Base-by-base conservation (phyloP, 257 asterid genomes). In the Scutellaria minor region DNA sequence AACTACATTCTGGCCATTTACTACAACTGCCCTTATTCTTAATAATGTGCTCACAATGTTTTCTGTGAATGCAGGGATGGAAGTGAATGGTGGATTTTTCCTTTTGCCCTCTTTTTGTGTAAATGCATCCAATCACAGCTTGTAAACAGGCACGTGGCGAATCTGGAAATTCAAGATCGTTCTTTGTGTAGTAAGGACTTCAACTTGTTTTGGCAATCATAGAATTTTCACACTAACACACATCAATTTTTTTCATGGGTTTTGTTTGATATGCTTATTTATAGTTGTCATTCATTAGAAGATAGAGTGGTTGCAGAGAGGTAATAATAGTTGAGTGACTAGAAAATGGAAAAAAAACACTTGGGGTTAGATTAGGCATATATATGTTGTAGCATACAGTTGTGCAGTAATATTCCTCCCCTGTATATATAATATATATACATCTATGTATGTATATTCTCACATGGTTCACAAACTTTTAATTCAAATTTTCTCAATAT, bases 11-110 rank as follows among this genome's bases (percentile, higher is more conserved):
- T 51, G 51, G 35, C 46, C 7, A 44, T 59, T 24, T 62, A 3
- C 31, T n/a, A 10, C 24, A 61, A n/a, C 41, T 42, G 20, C 65
- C 31, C 61, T 13, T 27, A 48, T 0, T 8, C 3, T 24, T 71
- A 27, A 50, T 20, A 14, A 22, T 50, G 37, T 60, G 66, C 18
- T 57, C 57, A 24, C 18, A 35, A 27, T 66, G 68, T 56, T 22
- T 76, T 44, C 37, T 72, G 11, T 76, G 54, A 31, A 14, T 70
- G 82, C 90, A 95, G 98, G 98, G 99, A 89, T 80, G 99, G 88
- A 87, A 86, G 90, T 75, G 99, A 90, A 71, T 95, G 98, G 99
- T 95, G 99, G 99, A 88, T 95, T 6, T 95, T 95, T 51, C 98
- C 99, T n/a, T 71, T 85, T 40, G 96, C 91, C 39, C 87, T 95